A percentile compares a stretch with the other conserved stretches of the same genome.
Evolutionary conservation across 2,329 filamentous ascomycete species (phyloP).

Genomic region (Malbranchea cinnamomea): DNA sequence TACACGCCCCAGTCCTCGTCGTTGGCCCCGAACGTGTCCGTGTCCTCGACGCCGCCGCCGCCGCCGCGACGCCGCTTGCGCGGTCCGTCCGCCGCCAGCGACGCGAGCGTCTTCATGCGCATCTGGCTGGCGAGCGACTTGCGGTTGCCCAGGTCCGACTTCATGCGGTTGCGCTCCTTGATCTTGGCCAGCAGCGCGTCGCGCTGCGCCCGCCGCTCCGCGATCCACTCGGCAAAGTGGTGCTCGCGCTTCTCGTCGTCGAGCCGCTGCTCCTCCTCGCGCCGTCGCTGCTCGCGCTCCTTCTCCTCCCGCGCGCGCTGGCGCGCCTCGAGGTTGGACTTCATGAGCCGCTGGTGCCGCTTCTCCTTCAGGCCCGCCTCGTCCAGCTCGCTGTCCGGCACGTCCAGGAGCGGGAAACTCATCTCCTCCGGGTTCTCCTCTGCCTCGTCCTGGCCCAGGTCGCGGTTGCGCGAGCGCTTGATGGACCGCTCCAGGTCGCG

Average conservation of each 20-base stretch:
- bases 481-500: constrained; percentile 84
- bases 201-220: constrained; percentile 52
- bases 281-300: constrained; percentile 72
- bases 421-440: constrained; percentile 61
- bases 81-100: constrained; percentile 80
- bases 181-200: constrained; percentile 61
- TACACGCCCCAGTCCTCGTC: constrained; percentile 98
- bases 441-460: constrained; percentile 73
- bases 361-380: constrained; percentile 86
- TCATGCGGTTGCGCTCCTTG: constrained; percentile 83
- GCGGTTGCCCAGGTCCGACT: constrained; percentile 87
- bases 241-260: constrained; percentile 74
- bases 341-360: constrained; percentile 78
- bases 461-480: constrained; percentile 79
- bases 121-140: constrained; percentile 94
- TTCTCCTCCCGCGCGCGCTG: constrained; percentile 93
- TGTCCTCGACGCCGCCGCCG: too few species aligned
- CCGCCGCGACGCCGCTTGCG: constrained; percentile 71
- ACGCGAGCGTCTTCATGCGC: constrained; percentile 96
- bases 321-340: constrained; percentile 85
- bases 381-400: constrained; percentile 83
- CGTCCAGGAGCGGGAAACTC: constrained; percentile 74
- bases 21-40: constrained; percentile 92
- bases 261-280: constrained; percentile 66
- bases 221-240: constrained; percentile 74